phyloP scores from a whole-genome alignment of 257 asterid species.

The Solanum phureja region DNA sequence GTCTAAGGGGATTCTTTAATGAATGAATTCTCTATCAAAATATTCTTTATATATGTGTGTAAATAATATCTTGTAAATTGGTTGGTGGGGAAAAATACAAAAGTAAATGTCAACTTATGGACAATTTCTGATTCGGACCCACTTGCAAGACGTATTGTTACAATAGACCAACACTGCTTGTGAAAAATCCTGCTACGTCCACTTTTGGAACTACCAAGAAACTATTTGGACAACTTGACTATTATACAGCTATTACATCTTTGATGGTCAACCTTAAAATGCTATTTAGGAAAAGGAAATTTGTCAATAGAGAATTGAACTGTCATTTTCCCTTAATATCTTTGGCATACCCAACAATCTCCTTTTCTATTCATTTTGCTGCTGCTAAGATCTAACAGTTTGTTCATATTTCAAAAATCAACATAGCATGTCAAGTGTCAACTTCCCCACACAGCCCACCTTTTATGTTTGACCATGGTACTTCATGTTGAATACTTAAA shows the following conservation, averaged over 20 bases:
- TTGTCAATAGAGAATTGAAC: not conserved
- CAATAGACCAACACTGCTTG: not conserved
- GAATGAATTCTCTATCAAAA: not conserved
- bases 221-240: not conserved
- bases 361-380: not conserved
- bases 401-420: not conserved
- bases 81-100: not conserved
- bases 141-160: not conserved
- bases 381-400: not conserved
- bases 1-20: not conserved
- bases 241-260: not conserved
- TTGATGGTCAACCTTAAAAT: not conserved
- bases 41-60: not conserved
- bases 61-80: not conserved
- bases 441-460: not conserved
- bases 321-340: not conserved
- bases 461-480: not conserved
- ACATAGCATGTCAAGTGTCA: not conserved
- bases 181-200: not conserved
- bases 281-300: not conserved
- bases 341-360: not conserved
- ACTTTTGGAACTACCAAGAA: not conserved
- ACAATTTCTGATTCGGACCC: not conserved
- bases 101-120: not conserved
- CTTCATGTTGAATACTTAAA: not conserved